Evolutionary conservation across 306 rosid genomes (phyloP), one percentile per base, ranked within the genome.

Genomic region (Carpinus viminea): DNA sequence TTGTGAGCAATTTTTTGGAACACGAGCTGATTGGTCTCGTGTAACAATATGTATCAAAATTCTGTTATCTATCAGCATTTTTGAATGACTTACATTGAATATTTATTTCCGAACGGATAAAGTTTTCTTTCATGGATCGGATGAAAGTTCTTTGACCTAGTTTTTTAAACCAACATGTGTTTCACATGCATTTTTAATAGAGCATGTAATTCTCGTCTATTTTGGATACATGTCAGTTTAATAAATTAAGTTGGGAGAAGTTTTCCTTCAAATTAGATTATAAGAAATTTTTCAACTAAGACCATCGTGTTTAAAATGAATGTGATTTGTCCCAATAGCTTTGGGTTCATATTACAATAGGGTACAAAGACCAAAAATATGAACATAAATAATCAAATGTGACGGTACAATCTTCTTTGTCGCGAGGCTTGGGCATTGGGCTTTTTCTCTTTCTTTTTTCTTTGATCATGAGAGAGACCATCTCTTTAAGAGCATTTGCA

Each of bases 1-100:
- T 59, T 59, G 34, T 21, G 36, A 65, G 31, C 76, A 68, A 75
- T 70, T 82, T 80, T 73, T 70, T 69, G 31, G 72, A 54, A 69
- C n/a, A 52, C 70, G 72, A 56, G 74, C 46, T 31, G 15, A 64
- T 62, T 41, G n/a, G 47, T 72, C 76, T 76, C 76, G 8, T 64
- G 46, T 68, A 80, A 74, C 57, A 62, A 8, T 47, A 76, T 64
- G 47, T 15, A 36, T 20, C 79, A n/a, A 51, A 68, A 11, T 52
- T 10, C 4, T 68, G 51, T 41, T 24, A 59, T 11, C 51, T 3
- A 8, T 34, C 72, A 38, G 51, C 51, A 18, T 8, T 5, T 41
- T 10, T 3, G 28, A 18, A 6, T 68, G 8, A 11, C 72, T 38
- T 68, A 10, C 72, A 68, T 68, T 41, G 48, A 68, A 68, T 68